Base-by-base conservation (phyloP, 495 filamentous ascomycete species). In the Xylaria curta region DNA sequence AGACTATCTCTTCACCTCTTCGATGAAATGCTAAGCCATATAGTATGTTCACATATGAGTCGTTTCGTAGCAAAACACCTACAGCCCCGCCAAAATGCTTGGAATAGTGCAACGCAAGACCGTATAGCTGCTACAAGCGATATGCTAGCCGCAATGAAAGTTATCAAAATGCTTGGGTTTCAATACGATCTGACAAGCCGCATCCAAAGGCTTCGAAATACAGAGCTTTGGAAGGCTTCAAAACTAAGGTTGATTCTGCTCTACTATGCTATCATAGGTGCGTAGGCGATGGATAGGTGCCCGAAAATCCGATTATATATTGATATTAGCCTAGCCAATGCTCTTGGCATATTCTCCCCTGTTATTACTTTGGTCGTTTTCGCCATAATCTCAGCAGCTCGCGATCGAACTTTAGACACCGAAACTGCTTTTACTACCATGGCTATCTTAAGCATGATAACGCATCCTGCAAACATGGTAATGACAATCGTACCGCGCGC, bases 151-250 rank as follows among this genome's bases (percentile, higher is more conserved):
- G 82, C 86, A 0, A 88, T 90, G 74, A 91, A 91, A 71, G 80
- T 82, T 17, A 79, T 93, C 49, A 92, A 91, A 71, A 89, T 91
- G 85, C 83, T 89, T 6, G 90, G 89, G 1, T 76, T 91, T 7
- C 82, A 84, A n/a, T 72, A 80, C 0, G 63, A 56, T 3, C 70
- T 89, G 2, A 76, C 77, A 2, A 28, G 75, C 21, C 82, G 79
- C 24, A 79, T 92, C 1, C 83, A 89, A 54, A 72, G 76, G 0
- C 76, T 91, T 7, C 85, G 91, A n/a, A 68, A 84, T 9, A 75
- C 85, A 19, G 91, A 93, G 70, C 68, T 92, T 4, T 73, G 81
- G 0, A 87, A 87, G 63, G 88, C 89, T 0, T 85, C 81, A 65
- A 82, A 79, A 24, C 87, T 91, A 36, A 80, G 91, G 26, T 82